Percentiles rank a stretch among this genome's conserved stretches.
phyloP scores from a whole-genome alignment of 1,284 basidiomycete genomes.

The Ceratobasidium sp. region DNA sequence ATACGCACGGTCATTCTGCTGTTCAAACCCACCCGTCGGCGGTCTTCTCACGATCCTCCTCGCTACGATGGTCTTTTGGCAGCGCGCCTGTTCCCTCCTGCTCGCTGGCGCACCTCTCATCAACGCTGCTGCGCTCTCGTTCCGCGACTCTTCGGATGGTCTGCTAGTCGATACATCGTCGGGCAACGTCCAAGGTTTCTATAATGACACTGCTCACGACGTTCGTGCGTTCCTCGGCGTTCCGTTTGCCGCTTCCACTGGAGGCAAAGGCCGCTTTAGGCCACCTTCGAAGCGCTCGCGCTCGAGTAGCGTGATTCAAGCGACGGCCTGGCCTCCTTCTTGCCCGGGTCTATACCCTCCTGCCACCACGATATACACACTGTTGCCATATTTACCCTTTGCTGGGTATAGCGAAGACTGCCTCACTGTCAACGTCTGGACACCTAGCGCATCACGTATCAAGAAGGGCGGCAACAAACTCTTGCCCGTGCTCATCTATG shows the following conservation, averaged over 20 bases:
- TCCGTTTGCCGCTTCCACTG: constrained; percentile 34
- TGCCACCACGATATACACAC: constrained; percentile 3
- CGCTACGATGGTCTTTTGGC: constrained; percentile 33
- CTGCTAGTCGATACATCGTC: constrained; percentile 6
- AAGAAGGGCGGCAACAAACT: constrained; percentile 20
- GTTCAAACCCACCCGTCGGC: background rate
- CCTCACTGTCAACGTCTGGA: constrained; percentile 36
- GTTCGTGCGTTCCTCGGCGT: constrained; percentile 37
- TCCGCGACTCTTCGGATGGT: constrained; percentile 14
- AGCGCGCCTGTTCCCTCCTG: constrained; percentile 1
- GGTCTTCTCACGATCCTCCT: constrained; percentile 12
- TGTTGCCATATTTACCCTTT: constrained; percentile 25
- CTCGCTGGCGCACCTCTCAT: constrained; percentile 3
- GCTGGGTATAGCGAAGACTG: constrained; percentile 33
- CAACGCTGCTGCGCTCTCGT: background rate
- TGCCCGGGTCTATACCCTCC: constrained; percentile 28
- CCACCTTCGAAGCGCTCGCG: constrained; percentile 8
- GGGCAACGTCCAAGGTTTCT: constrained; percentile 20
- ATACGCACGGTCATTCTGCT: background rate
- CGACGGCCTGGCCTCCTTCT: constrained; percentile 24
- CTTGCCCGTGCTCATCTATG: constrained; percentile 31
- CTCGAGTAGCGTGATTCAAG: constrained; percentile 13
- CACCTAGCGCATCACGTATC: constrained; percentile 19
- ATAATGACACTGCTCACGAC: constrained; percentile 16
- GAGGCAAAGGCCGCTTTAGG: constrained; percentile 14